phyloP scores from a whole-genome alignment of 73 alveolate species.

The Paramecium octaurelia region DNA sequence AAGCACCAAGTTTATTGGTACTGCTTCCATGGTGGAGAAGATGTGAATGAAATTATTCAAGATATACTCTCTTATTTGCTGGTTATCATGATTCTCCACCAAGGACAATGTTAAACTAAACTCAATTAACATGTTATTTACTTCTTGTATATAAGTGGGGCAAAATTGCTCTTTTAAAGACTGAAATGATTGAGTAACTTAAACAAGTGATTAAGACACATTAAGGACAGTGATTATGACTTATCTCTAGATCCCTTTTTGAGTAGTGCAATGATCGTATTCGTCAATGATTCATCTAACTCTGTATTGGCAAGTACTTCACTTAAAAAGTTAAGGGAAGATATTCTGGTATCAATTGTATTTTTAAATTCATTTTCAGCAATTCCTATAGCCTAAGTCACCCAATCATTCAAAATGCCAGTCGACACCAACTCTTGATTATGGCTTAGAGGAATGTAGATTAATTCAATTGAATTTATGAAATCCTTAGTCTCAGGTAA shows the following conservation, averaged over 20 bases:
- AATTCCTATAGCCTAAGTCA: constrained; percentile 70
- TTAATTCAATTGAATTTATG: constrained; percentile 52
- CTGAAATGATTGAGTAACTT: constrained; percentile 79
- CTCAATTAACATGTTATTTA: neutral
- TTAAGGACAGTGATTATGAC: constrained; percentile 64
- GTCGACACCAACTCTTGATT: constrained; percentile 66
- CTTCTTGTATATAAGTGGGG: constrained; percentile 86
- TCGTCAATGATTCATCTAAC: constrained; percentile 69
- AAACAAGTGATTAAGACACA: constrained; percentile 68
- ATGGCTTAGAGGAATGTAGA: constrained; percentile 61
- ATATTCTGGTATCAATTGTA: constrained; percentile 74
- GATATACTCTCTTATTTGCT: constrained; percentile 85
- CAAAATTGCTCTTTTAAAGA: constrained; percentile 88
- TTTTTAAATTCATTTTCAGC: constrained; percentile 80
- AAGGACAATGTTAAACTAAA: constrained; percentile 83
- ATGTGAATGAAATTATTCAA: constrained; percentile 79
- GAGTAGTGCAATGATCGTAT: constrained; percentile 61
- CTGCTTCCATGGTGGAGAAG: constrained; percentile 79
- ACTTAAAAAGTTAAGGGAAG: constrained; percentile 73
- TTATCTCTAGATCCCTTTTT: constrained; percentile 77
- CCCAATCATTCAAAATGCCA: constrained; percentile 78
- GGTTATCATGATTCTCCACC: constrained; percentile 93
- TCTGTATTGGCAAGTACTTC: constrained; percentile 72
- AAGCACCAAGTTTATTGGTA: constrained; percentile 93
- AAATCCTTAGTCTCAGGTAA: constrained; percentile 55